Evolutionary conservation across 805 yeast genomes (phyloP), one percentile per base, ranked within the genome.

Genomic region (Saccharomycopsis capsularis): DNA sequence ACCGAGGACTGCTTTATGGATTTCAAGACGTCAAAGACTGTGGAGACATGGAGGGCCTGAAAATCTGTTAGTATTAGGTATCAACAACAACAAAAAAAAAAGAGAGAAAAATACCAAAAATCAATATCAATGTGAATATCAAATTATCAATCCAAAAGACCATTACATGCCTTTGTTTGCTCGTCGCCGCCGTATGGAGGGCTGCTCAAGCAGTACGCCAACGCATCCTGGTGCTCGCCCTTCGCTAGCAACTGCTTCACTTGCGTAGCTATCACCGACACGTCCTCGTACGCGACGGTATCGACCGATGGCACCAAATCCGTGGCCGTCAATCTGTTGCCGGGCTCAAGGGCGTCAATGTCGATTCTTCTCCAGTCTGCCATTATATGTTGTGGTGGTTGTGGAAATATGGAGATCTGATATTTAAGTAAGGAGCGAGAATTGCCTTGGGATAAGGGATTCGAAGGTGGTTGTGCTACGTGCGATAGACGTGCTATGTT

Each of bases 311-410:
- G 78, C 19, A 75, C 66, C 59, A 86, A 72, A 45, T 85, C 91
- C 56, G 75, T 79, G 40, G 73, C 72, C 29, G 82, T 72, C 54
- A 85, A 65, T 59, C 78, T 80, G 57, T 75, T 76, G 42, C 90
- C 96, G 3, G 95, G 85, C 61, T 90, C 96, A 56, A 80, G 81
- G 16, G 88, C 85, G 66, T 93, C 98, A 47, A 93, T 81, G 64
- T 93, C 96, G 58, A 91, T 87, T 75, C 93, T 81, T 76, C 99
- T 84, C 95, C 95, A 85, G 62, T 83, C 89, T 15, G 53, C 41
- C 24, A 35, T 34, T 51, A 51, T 48, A 19, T 27, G 42, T 25
- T 44, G 22, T 29, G 36, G 13, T 27, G 32, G 7, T 27, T 27
- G 32, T 27, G 32, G 13, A 7, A 27, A 27, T 27, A 27, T 27